phyloP scores from a whole-genome alignment of 345 rosid genomes.

The Gossypium bickii region DNA sequence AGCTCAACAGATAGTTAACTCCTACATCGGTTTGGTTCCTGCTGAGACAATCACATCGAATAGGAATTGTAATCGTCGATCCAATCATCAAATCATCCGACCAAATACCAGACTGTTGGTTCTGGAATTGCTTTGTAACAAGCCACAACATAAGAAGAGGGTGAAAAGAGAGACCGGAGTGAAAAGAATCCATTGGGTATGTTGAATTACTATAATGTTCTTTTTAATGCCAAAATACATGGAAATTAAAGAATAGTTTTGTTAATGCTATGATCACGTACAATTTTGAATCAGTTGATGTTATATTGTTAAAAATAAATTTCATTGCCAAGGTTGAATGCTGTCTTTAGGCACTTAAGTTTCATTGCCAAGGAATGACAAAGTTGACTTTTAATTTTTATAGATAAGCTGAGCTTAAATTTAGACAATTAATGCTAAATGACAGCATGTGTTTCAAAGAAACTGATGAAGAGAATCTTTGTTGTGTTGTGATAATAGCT shows the following conservation, averaged over 20 bases:
- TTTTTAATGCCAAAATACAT: neutral
- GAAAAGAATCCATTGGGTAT: conserved; percentile 21
- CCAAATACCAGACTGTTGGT: conserved; percentile 23
- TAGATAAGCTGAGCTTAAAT: neutral
- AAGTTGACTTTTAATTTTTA: neutral
- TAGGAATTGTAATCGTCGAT: conserved; percentile 38
- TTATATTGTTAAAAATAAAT: too few species aligned
- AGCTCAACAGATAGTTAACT: conserved; percentile 43
- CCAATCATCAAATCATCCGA: conserved; percentile 29
- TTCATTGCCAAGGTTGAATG: too few species aligned
- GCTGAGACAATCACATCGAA: conserved; percentile 69
- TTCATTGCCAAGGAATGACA: neutral
- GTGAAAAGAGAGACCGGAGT: conserved; percentile 9
- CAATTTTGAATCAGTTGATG: too few species aligned
- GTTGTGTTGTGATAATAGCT: neutral
- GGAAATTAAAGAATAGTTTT: too few species aligned
- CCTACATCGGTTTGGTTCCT: conserved; percentile 37
- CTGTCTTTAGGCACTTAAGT: too few species aligned
- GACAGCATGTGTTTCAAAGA: neutral
- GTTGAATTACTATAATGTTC: neutral
- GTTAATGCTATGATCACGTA: too few species aligned
- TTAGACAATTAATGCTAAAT: neutral
- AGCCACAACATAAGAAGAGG: conserved; percentile 21
- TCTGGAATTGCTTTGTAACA: conserved; percentile 41
- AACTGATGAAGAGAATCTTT: neutral